Base-by-base conservation (phyloP, 768 basidiomycete species). In the Obba rivulosa region DNA sequence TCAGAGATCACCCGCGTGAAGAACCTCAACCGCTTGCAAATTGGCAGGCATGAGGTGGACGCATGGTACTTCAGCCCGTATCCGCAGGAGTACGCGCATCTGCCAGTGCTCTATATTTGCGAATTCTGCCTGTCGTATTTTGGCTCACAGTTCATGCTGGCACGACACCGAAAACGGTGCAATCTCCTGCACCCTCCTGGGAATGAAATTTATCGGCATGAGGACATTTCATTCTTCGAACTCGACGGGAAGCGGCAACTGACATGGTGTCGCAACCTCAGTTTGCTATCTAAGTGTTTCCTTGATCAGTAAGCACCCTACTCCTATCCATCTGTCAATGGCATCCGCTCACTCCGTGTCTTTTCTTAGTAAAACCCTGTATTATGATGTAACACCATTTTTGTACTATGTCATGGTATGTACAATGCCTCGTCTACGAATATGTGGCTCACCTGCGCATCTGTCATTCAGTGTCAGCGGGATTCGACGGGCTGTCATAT, bases 1-100 rank as follows among this genome's bases (percentile, higher is more conserved):
- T 95, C 92, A 43, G 96, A 99, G 72, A 87, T 99, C 58, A 88
- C 95, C 16, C 85, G 96, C 45, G 96, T 99, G 60, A 98, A 98
- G 75, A 99, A 99, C 65, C 77, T 99, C 57, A 96, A 98, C 66
- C 84, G 89, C 50, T 78, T 99, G 23, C 92, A 95, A 66, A 98
- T 99, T 52, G 96, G 96, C 49, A 83, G 80, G 64, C 86, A 96
- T 72, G 92, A 96, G 69, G 91, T 99, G 57, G 96, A 99, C 59
- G 87, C 96, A n/a, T 99, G 96, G 96, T 99, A 99, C 69, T 98
- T 98, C 76, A 93, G 90, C 60, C 96, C 96, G 20, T 99, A 98
- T 71, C 96, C 96, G 10, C 87, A 91, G 69, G 96, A 98, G 71
- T 98, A 91, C 71, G 92, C 96, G 39, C 90, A 98, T 67, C 81